Evolutionary conservation across 1,139 yeast species (phyloP).

Genomic region (Waltiozyma sp.): DNA sequence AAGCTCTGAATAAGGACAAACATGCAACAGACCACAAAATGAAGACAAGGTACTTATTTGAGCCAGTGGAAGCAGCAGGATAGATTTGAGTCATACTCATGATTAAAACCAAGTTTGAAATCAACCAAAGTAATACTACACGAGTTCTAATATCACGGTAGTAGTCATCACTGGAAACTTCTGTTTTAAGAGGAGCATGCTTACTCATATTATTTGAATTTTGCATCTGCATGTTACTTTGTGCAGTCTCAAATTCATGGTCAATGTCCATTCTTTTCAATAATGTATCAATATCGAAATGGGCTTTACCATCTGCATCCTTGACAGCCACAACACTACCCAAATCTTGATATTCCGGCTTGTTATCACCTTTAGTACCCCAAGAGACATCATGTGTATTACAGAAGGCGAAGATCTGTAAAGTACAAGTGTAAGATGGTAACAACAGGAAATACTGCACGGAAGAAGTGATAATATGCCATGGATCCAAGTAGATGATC

Average conservation of each 20-base stretch:
- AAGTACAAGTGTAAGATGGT: slow-evolving; percentile 85
- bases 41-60: slow-evolving; percentile 70
- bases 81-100: slow-evolving; percentile 70
- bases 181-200: slow-evolving; percentile 23
- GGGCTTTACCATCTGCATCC: slow-evolving; percentile 41
- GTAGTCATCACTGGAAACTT: slow-evolving; percentile 68
- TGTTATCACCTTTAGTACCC: slow-evolving; percentile 94
- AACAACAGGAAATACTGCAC: slow-evolving; percentile 76
- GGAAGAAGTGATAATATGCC: slow-evolving; percentile 85
- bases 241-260: slow-evolving; percentile 69
- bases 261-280: slow-evolving; percentile 66
- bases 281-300: slow-evolving; percentile 79
- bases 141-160: slow-evolving; percentile 90
- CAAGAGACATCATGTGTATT: slow-evolving; percentile 94
- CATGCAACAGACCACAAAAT: slow-evolving; percentile 88
- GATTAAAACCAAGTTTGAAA: slow-evolving; percentile 48
- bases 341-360: slow-evolving; percentile 45
- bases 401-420: slow-evolving; percentile 90
- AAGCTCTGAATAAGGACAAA: slow-evolving; percentile 66
- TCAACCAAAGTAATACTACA: slow-evolving; percentile 88
- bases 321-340: slow-evolving; percentile 52
- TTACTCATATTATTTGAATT: slow-evolving; percentile 50
- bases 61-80: slow-evolving; percentile 46
- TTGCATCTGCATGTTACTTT: slow-evolving; percentile 63
- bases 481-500: slow-evolving; percentile 76